phyloP scores from a whole-genome alignment of 495 filamentous ascomycete species.

The Podospora didyma region DNA sequence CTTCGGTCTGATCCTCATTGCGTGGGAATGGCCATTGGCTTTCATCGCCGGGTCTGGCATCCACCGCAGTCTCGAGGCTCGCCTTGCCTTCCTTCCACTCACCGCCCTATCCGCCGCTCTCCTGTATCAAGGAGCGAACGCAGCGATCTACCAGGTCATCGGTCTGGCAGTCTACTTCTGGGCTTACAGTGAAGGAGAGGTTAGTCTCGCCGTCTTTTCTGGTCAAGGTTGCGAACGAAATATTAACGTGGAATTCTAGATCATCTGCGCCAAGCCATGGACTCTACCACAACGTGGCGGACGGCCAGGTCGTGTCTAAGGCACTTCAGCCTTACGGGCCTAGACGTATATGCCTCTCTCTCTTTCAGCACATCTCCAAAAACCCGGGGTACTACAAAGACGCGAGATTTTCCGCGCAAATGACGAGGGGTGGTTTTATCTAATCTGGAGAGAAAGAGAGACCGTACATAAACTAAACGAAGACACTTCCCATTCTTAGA shows the following conservation, averaged over 20 bases:
- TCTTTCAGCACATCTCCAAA: neutral
- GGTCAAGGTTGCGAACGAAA: neutral
- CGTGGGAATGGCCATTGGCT: constrained; percentile 87
- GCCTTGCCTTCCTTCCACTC: constrained; percentile 81
- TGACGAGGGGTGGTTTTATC: neutral
- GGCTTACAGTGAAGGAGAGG: constrained; percentile 97
- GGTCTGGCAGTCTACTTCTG: constrained; percentile 90
- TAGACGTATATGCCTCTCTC: neutral
- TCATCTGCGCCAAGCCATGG: constrained; percentile 51
- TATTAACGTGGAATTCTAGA: constrained; percentile 25
- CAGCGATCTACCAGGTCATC: constrained; percentile 87
- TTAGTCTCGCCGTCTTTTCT: constrained; percentile 39
- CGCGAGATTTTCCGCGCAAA: neutral
- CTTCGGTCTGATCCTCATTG: constrained; percentile 72
- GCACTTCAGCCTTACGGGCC: neutral
- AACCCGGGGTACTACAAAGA: neutral
- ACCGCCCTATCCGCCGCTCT: constrained; percentile 69
- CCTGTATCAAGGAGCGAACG: constrained; percentile 88
- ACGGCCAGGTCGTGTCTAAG: constrained; percentile 32
- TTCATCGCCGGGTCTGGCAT: constrained; percentile 61
- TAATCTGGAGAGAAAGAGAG: neutral
- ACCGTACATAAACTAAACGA: neutral
- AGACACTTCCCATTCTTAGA: neutral
- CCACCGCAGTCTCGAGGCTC: constrained; percentile 82
- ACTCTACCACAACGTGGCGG: constrained; percentile 43